A percentile compares a stretch with the other conserved stretches of the same genome.
phyloP scores from a whole-genome alignment of 225 moss, liverwort and hornwort species.

The Pleurozium schreberi region DNA sequence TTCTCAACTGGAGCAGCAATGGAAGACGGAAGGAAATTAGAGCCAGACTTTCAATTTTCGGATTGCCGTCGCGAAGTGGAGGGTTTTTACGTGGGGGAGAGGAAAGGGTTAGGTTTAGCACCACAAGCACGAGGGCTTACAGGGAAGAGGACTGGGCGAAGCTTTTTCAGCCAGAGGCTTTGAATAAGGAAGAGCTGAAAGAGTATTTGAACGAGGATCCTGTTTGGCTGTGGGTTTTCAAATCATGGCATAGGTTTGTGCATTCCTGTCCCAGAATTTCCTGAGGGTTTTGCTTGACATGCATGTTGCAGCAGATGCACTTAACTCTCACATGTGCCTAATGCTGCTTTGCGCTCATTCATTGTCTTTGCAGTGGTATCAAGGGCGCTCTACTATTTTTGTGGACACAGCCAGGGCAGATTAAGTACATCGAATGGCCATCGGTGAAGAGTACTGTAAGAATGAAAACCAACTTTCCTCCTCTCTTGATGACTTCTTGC shows the following conservation, averaged over 20 bases:
- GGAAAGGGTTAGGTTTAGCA: neutral
- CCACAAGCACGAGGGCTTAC: constrained; percentile 18
- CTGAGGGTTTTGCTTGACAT: neutral
- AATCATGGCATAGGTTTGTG: constrained; percentile 38
- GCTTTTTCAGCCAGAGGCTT: constrained; percentile 26
- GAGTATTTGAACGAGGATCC: constrained; percentile 30
- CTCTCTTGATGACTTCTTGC: neutral
- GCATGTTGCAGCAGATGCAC: neutral
- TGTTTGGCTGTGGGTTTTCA: constrained; percentile 58
- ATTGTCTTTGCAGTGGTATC: constrained; percentile 22
- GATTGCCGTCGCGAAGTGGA: neutral
- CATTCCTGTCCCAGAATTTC: neutral
- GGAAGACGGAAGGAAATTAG: neutral
- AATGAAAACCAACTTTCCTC: neutral
- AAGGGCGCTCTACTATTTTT: constrained; percentile 24
- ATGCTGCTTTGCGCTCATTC: neutral
- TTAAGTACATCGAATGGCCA: constrained; percentile 43
- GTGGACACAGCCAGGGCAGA: constrained; percentile 38
- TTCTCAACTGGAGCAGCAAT: neutral
- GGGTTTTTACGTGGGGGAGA: neutral
- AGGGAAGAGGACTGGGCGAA: constrained; percentile 44
- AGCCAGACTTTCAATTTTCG: neutral
- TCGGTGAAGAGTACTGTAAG: constrained; percentile 68
- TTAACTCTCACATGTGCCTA: neutral
- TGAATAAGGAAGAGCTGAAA: constrained; percentile 20